A percentile compares a stretch with the other conserved stretches of the same genome.
Evolutionary conservation across 768 basidiomycete genomes (phyloP).

Genomic region (Royoungia palumana): DNA sequence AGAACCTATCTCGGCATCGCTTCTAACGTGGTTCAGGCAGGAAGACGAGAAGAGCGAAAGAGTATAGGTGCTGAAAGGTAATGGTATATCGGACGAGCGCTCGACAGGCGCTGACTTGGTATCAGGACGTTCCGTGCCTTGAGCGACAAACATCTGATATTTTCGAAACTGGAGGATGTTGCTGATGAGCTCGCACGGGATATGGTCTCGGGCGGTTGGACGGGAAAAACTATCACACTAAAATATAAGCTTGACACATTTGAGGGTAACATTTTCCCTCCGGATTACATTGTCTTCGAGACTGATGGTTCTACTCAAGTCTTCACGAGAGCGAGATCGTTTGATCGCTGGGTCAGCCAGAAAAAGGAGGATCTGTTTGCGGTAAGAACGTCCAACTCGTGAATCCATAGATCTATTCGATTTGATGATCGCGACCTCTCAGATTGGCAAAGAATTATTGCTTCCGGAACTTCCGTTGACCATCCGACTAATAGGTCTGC

Average conservation of each 20-base stretch:
- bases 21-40: slow-evolving; percentile 75
- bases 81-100: neutral
- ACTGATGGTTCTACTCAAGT: slow-evolving; percentile 38
- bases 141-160: slow-evolving; percentile 59
- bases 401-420: neutral
- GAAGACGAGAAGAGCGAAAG: slow-evolving; percentile 78
- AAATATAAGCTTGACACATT: slow-evolving; percentile 93
- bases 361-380: slow-evolving; percentile 76
- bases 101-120: neutral
- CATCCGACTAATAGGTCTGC: slow-evolving; percentile 82
- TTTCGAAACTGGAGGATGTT: slow-evolving; percentile 76
- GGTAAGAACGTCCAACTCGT: slow-evolving; percentile 39
- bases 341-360: slow-evolving; percentile 67
- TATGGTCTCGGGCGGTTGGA: slow-evolving; percentile 76
- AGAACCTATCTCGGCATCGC: slow-evolving; percentile 83
- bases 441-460: slow-evolving; percentile 82
- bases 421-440: slow-evolving; percentile 7
- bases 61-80: slow-evolving; percentile 91
- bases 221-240: slow-evolving; percentile 84
- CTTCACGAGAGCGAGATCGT: slow-evolving; percentile 81
- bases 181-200: slow-evolving; percentile 80
- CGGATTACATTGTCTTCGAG: neutral
- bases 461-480: slow-evolving; percentile 75
- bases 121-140: slow-evolving; percentile 74
- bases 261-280: slow-evolving; percentile 48